Conservation (phyloP, 2,329 filamentous ascomycete species). For the Ophiocordyceps polyrhachis-furcata region DNA sequence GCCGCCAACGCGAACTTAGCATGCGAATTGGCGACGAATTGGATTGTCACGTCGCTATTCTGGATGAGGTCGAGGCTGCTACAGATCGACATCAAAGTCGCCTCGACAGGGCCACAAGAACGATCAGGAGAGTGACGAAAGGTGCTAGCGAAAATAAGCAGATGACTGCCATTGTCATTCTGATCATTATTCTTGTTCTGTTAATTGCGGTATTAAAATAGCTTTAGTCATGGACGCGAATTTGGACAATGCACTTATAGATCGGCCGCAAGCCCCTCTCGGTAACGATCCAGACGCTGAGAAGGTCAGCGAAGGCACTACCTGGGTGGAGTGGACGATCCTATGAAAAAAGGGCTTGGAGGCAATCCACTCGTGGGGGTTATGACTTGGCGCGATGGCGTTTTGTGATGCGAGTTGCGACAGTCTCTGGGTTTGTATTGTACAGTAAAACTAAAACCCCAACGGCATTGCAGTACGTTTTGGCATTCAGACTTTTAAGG, state of each 20-base stretch:
- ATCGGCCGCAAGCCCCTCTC: too few relatives aligned
- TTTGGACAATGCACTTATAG: neutral
- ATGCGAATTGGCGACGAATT: slow-evolving; percentile 95
- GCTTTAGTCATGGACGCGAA: neutral
- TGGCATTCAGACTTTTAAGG: neutral
- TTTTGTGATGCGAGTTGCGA: too few relatives aligned
- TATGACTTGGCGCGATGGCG: too few relatives aligned
- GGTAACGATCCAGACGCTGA: too few relatives aligned
- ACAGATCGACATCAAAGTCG: slow-evolving; percentile 66
- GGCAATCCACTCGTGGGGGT: too few relatives aligned
- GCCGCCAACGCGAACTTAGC: slow-evolving; percentile 75
- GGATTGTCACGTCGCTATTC: slow-evolving; percentile 70
- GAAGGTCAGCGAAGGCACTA: too few relatives aligned
- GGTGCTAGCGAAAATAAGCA: slow-evolving; percentile 75
- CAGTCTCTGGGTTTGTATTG: too few relatives aligned
- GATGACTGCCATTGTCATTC: slow-evolving; percentile 59
- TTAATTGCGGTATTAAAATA: slow-evolving; percentile 69
- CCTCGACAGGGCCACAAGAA: slow-evolving; percentile 54
- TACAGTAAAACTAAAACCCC: too few relatives aligned
- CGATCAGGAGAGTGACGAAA: slow-evolving; percentile 52
- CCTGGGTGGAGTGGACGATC: too few relatives aligned
- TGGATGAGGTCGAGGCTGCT: slow-evolving; percentile 73
- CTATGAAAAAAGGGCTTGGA: too few relatives aligned
- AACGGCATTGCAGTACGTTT: too few relatives aligned
- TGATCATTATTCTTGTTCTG: slow-evolving; percentile 68